Percentiles rank a stretch among this genome's conserved stretches.
Evolutionary conservation across 257 asterid species (phyloP).

Genomic region (Solanum sejunctum): DNA sequence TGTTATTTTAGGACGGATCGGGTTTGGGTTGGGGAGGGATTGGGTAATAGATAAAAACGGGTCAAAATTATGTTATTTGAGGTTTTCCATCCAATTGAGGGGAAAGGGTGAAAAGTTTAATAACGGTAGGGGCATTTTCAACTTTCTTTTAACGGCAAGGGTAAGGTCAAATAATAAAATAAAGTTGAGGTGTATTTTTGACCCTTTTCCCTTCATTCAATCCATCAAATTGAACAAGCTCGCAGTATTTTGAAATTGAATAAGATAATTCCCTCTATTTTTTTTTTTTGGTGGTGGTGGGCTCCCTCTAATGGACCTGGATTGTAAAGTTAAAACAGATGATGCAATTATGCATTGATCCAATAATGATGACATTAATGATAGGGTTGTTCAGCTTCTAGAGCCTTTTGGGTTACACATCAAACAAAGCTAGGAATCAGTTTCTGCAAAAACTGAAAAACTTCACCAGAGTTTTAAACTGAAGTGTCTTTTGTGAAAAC

Average conservation of each 20-base stretch:
- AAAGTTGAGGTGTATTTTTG: too few relatives aligned
- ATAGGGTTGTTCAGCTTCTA: background rate
- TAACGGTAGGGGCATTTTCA: too few relatives aligned
- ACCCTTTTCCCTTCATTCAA: background rate
- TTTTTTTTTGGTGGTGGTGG: background rate
- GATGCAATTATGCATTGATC: background rate
- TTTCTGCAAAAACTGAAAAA: background rate
- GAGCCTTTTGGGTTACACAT: background rate
- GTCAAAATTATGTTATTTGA: too few relatives aligned
- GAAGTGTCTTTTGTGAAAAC: background rate
- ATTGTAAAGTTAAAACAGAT: background rate
- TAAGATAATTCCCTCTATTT: background rate
- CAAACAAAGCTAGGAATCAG: background rate
- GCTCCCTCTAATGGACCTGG: background rate
- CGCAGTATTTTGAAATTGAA: background rate
- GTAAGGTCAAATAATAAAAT: too few relatives aligned
- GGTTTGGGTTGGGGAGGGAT: too few relatives aligned
- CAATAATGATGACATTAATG: background rate
- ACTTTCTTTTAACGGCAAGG: too few relatives aligned
- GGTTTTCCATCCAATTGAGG: too few relatives aligned
- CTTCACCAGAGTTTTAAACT: background rate
- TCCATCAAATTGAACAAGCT: background rate
- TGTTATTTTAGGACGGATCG: too few relatives aligned
- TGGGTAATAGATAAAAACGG: too few relatives aligned
- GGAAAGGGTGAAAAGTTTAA: too few relatives aligned